phyloP scores from a whole-genome alignment of 2,329 filamentous ascomycete genomes.

The Neofusicoccum parvum region DNA sequence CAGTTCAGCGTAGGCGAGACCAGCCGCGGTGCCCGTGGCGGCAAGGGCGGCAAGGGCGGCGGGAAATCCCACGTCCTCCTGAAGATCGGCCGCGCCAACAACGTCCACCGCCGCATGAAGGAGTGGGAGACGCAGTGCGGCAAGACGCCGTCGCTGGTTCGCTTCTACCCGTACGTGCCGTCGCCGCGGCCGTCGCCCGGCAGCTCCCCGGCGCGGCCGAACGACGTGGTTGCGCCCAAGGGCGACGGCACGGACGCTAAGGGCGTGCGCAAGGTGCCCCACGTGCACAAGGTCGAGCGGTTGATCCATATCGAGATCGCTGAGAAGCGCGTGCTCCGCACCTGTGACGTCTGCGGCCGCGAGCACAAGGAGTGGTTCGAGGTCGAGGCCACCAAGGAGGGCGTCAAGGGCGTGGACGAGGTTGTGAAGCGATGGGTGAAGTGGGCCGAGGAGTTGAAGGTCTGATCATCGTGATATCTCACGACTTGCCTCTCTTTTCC shows the following conservation, averaged over 20 bases:
- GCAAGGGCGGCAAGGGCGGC: neutral
- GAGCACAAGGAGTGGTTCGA: slow-evolving; percentile 96
- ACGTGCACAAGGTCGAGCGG: slow-evolving; percentile 84
- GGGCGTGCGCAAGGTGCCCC: slow-evolving; percentile 70
- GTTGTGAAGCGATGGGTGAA: slow-evolving; percentile 82
- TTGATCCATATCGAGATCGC: slow-evolving; percentile 88
- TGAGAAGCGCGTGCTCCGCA: slow-evolving; percentile 58
- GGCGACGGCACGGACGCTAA: slow-evolving; percentile 31
- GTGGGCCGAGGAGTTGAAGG: slow-evolving; percentile 66
- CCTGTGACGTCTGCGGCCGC: slow-evolving; percentile 77
- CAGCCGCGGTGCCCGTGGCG: neutral
- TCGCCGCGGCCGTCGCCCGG: slow-evolving; percentile 29
- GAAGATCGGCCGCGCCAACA: slow-evolving; percentile 69
- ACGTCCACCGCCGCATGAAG: slow-evolving; percentile 87
- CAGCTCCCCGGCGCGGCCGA: slow-evolving; percentile 28
- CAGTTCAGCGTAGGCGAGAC: slow-evolving; percentile 1
- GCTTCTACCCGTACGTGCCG: slow-evolving; percentile 82
- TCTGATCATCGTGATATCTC: neutral
- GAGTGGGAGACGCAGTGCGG: slow-evolving; percentile 95
- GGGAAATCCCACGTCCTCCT: slow-evolving; percentile 61
- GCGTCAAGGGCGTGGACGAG: slow-evolving; percentile 69
- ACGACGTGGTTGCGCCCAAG: slow-evolving; percentile 19
- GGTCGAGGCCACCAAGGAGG: slow-evolving; percentile 72
- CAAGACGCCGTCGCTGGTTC: slow-evolving; percentile 81
- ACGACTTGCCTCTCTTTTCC: neutral